Base-by-base conservation (phyloP, 495 filamentous ascomycete species). In the Durotheca rogersii region DNA sequence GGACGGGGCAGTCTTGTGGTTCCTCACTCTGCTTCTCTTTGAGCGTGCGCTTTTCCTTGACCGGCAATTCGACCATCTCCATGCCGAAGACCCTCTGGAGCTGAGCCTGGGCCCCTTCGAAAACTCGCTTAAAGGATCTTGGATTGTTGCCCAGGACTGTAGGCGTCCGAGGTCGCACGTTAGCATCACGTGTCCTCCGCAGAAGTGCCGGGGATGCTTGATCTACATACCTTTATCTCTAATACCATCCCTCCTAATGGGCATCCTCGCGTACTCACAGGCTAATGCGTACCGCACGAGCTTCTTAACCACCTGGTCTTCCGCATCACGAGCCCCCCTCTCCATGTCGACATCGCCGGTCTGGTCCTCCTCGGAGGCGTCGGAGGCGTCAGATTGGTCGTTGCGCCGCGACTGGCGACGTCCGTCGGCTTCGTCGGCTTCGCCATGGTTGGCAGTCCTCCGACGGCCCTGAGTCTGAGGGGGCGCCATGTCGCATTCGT, bases 251-350 rank as follows among this genome's bases (percentile, higher is more conserved):
- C 93, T 72, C 10, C 82, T 81, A 23, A 98, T 88, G 0, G 85
- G 81, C 34, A 79, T 74, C 11, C 93, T 80, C n/a, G 87, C 77
- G 66, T 87, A 94, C 65, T 96, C 93, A 71, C 88, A 89, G 2
- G 91, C 81, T 4, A 97, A 66, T 2, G 90, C 93, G 33, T 95
- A 81, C n/a, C 93, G 84, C 14, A 97, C 85, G 36, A 98, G 71
- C 55, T 90, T 95, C 70, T 95, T 96, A 21, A 89, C 82, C 58
- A 92, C 73, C 51, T 87, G 82, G 40, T 86, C 81, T 4, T 73
- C 71, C 56, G 69, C 80, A 18, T 55, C 53, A 7, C 60, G 42
- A 3, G 39, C 41, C 4, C 37, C 18, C 21, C 30, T 52, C 21
- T 60, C 70, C 62, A 73, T 75, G 2, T 60, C 60, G 33, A 68